A percentile compares a stretch with the other conserved stretches of the same genome.
These are phyloP conservation scores for Rhodotorula sp. DNA, from an alignment of 1,284 basidiomycete genomes.

Conservation along the genomic window DNA sequence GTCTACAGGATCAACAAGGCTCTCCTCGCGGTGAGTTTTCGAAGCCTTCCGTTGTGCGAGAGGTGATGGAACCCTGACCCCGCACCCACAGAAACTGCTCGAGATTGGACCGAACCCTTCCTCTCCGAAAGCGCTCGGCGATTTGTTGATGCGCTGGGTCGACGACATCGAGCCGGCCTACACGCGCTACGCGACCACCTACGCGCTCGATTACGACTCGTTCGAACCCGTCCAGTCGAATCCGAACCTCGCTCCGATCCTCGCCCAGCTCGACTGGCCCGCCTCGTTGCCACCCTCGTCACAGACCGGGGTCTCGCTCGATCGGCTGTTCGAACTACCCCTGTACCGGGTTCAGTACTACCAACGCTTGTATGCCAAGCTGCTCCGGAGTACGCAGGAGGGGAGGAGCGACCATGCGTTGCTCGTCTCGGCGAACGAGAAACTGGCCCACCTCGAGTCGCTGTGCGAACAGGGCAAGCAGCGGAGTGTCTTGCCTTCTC, in stretches of 20 bases:
- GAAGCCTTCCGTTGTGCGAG: background rate
- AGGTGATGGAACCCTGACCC: no score
- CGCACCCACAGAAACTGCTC: slow-evolving; percentile 69
- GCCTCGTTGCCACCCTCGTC: slow-evolving; percentile 53
- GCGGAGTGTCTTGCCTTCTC: slow-evolving; percentile 4
- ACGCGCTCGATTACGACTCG: slow-evolving; percentile 72
- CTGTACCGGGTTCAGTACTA: slow-evolving; percentile 84
- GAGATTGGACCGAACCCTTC: slow-evolving; percentile 91
- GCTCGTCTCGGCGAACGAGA: slow-evolving; percentile 74
- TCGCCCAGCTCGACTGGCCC: slow-evolving; percentile 64
- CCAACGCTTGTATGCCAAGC: slow-evolving; percentile 80
- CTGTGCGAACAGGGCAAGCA: slow-evolving; percentile 59
- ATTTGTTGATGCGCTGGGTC: slow-evolving; percentile 96
- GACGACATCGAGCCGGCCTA: slow-evolving; percentile 87
- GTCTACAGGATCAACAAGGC: slow-evolving; percentile 87
- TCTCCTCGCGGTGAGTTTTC: slow-evolving; percentile 64
- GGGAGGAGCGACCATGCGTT: slow-evolving; percentile 84
- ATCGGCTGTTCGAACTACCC: slow-evolving; percentile 54
- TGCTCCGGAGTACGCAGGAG: slow-evolving; percentile 82
- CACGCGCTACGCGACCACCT: slow-evolving; percentile 72
- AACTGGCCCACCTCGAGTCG: slow-evolving; percentile 70
- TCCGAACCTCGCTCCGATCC: slow-evolving; percentile 64
- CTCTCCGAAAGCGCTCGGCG: slow-evolving; percentile 91
- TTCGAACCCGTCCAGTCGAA: slow-evolving; percentile 79
- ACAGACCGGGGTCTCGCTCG: slow-evolving; percentile 33